Evolutionary conservation across 1,139 yeast species (phyloP).

Genomic region (Yamadazyma epiphylla): DNA sequence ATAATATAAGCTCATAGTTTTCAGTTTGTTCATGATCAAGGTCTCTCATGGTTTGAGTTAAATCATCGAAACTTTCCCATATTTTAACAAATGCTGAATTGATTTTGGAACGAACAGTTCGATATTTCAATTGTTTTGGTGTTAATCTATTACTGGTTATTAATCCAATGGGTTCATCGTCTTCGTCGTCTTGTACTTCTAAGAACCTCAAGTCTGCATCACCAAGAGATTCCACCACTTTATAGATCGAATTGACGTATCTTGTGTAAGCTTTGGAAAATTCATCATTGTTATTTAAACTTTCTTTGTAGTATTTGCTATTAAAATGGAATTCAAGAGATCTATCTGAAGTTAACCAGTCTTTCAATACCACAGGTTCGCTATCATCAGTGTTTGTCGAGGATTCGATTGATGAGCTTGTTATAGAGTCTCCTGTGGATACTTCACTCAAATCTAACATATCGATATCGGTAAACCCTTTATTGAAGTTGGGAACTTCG

Average conservation of each 20-base stretch:
- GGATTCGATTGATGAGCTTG: constrained; percentile 18
- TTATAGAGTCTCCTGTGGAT: constrained; percentile 28
- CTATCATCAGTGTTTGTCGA: constrained; percentile 5
- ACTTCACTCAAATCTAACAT: constrained; percentile 44
- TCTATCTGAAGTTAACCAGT: constrained; percentile 32
- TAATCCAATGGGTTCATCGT: constrained; percentile 31
- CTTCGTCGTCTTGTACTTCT: constrained; percentile 17
- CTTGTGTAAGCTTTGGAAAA: constrained; percentile 19
- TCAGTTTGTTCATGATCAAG: constrained; percentile 15
- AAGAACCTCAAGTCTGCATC: constrained; percentile 11
- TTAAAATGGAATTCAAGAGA: constrained; percentile 31
- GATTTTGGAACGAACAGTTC: constrained; percentile 7
- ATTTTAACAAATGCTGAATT: constrained; percentile 26
- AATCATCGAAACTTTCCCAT: constrained; percentile 19
- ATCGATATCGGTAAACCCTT: constrained; percentile 37
- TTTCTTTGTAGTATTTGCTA: constrained; percentile 20
- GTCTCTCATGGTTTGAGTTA: constrained; percentile 14
- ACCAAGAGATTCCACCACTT: constrained; percentile 28
- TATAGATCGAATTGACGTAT: constrained; percentile 32
- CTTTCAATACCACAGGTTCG: constrained; percentile 24
- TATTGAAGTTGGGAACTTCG: constrained; percentile 1
- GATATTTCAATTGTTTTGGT: no score
- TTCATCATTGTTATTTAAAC: constrained; percentile 17
- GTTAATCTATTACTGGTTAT: constrained; percentile 17
- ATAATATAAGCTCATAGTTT: constrained; percentile 24